Base-by-base conservation (phyloP, 148 eudicot genomes). In the Cornus suecica region DNA sequence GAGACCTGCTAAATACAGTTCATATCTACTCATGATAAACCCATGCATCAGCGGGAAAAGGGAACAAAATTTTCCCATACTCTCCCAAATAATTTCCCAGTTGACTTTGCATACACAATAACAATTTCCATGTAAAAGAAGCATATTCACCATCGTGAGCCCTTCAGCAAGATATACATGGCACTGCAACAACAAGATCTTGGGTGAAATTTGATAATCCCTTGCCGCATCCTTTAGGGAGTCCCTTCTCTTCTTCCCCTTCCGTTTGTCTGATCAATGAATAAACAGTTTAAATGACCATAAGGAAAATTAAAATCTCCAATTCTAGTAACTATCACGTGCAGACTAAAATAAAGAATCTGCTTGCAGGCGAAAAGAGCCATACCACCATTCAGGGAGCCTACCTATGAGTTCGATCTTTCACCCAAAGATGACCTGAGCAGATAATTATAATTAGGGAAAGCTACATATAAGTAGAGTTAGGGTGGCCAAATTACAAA, bases 151-250 rank as follows among this genome's bases (percentile, higher is more conserved):
- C 97, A 91, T 84, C 64, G 90, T 83, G 75, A 92, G 93, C 76
- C 97, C 99, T 83, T 95, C 94, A 69, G 97, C 94, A 71, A 95
- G 88, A 84, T 86, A 92, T 78, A 92, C 86, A 66, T 92, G 90
- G 78, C 99, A 95, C 73, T 91, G 97, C 73, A 95, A 87, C 74
- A 95, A 86, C 86, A 87, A 84, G 66, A 95, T 90, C 0, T 82
- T 70, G 15, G 97, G 94, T 14, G 97, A 94, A 67, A 87, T 83
- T 78, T 83, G 90, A 77, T 87, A 81, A 81, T 90, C 94, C 78
- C 79, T 92, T 26, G 86, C 79, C 62, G 82, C 69, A 78, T 92
- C 99, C 83, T 91, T 88, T 70, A 82, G 75, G 56, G 82, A 75
- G 73, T 91, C 97, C 76, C 86, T 89, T 85, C 87, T 95, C 94